Evolutionary conservation across 1,139 yeast species (phyloP), one percentile per base, ranked within the genome.

Genomic region (Pichia sp.): DNA sequence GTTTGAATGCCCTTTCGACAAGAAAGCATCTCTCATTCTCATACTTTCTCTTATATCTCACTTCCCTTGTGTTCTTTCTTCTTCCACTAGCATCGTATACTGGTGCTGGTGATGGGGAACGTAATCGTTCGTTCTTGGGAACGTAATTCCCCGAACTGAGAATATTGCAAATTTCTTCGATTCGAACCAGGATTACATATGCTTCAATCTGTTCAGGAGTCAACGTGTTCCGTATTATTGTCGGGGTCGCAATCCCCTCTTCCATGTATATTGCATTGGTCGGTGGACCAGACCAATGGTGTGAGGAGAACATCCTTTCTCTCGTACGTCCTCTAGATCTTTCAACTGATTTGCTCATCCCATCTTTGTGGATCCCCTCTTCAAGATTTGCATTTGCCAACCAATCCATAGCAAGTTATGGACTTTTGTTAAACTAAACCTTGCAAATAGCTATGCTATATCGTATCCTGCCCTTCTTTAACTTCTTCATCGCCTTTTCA

Each of bases 41-140:
- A 48, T 87, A 72, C 53, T 76, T 75, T 50, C 79, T 80, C 52
- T 75, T 75, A 53, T 82, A 80, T 50, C 96, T 74, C 42, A 76
- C 78, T 51, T 88, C 96, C 54, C 95, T 74, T 0, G 98, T 90
- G 67, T 95, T 93, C 15, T 81, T 81, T 65, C 98, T 84, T 66
- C 83, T 85, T 52, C 99, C 99, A 32, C 75, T 72, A 43, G 76
- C 70, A 71, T 95, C 98, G 69, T 93, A 95, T 59, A 81, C 82
- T 1, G 99, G 99, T 6, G 97, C 93, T 0, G 99, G 98, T 5
- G 97, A 88, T 0, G 93, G 92, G 1, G 95, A 90, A 60, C 90
- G 45, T 3, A 49, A 41, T 16, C 58, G 49, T 41, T 50, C 54
- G 45, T 68, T 66, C 7, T 58, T 58, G 1, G 77, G 70, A 23